Base-by-base conservation (phyloP, 768 basidiomycete species). In the Boletus speciosus region DNA sequence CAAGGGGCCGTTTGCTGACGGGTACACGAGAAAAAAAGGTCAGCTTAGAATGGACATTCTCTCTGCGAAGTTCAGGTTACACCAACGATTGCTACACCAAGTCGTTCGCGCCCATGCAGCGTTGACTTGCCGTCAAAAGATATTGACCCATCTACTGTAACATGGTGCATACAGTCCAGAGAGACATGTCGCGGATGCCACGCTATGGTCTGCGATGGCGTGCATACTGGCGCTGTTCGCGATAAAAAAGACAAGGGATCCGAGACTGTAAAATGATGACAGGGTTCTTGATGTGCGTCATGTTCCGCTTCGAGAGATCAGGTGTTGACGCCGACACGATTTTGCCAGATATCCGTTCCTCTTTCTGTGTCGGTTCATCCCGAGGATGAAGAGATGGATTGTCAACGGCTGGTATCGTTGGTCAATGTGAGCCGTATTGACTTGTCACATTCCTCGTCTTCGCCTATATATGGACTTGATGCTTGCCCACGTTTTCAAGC, bases 201-300 rank as follows among this genome's bases (percentile, higher is more conserved):
- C 56, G 4, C 2, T 66, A 9, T 66, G 64, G 65, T 58, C 40
- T 21, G 65, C 62, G n/a, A 64, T 63, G 23, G 57, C 44, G 15
- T 64, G 53, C 12, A 57, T 66, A 2, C 31, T 66, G 9, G 4
- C 54, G 1, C 0, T 59, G 31, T 64, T 66, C 36, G 55, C 27
- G 23, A 61, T 63, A 34, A 48, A 61, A 12, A 56, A 54, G 40
- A 54, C 51, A n/a, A 43, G 51, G 7, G 65, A 54, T 0, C 52
- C 59, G 56, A 57, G 3, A 48, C 63, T 3, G 35, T 64, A 7
- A 41, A 55, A 21, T 66, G 62, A 44, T 29, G 29, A 56, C 36
- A 21, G 65, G 65, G 9, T 12, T 64, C 19, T 9, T 44, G 3
- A 43, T 19, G 62, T 58, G 36, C 9, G 59, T 52, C 35, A 21